Base-by-base conservation (phyloP, 768 basidiomycete genomes). In the Tremella fuciformis region DNA sequence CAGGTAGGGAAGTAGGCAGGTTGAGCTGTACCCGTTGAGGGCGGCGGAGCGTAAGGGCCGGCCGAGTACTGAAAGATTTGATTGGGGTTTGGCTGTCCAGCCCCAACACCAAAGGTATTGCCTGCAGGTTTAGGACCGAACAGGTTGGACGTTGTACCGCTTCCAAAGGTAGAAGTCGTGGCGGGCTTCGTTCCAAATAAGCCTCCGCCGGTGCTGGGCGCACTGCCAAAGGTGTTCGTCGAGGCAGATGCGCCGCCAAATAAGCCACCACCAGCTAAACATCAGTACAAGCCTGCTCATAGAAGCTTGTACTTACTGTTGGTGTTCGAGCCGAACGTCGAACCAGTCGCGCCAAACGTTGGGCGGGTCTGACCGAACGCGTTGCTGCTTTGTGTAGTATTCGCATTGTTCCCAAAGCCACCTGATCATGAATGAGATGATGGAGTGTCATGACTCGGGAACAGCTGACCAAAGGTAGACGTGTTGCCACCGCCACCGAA, bases 1-100 rank as follows among this genome's bases (percentile, higher is more conserved):
- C 72, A 74, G n/a, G 80, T 84, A 4, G 80, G 77, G 44, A 75
- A 73, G 70, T 86, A 92, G 2, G 83, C 75, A 2, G 89, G 86
- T 62, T 84, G 84, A 15, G 83, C 79, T 0, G 88, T 82, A 39
- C 91, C 90, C 13, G 84, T 85, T 1, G 85, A 84, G 6, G 87
- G 83, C 24, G 85, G 80, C 22, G 22, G 81, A 62, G 60, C 82
- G 79, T 37, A 66, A 48, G 39, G 77, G 15, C 37, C 78, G 62
- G 55, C 26, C 34, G 53, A 21, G 58, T 61, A 64, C 13, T 59
- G 51, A 26, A 59, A 29, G 24, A 65, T 38, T 34, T 57, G 60
- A 47, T 61, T 55, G 9, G 50, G 26, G 40, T 38, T 29, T 1
- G 46, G 2, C 15, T 39, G 13, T 25, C 25, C 26, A 24, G 37